Evolutionary conservation across 1,139 yeast genomes (phyloP).

Genomic region (Kluyveromyces sp.): DNA sequence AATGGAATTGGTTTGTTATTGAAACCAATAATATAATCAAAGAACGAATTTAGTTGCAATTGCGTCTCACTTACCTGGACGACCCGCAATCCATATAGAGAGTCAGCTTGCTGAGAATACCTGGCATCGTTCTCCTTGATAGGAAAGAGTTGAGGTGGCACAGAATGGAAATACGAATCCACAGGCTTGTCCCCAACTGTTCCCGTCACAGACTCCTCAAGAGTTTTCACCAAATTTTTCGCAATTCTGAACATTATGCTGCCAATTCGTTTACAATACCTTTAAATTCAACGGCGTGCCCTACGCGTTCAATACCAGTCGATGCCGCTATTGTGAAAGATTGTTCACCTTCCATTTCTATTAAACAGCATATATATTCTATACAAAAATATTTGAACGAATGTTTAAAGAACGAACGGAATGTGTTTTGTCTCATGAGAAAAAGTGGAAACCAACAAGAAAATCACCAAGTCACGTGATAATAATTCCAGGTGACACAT

Average conservation of each 20-base stretch:
- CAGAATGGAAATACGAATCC: slow-evolving; percentile 50
- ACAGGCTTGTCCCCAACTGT: slow-evolving; percentile 22
- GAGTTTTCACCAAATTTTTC: slow-evolving; percentile 66
- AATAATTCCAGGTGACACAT: too few relatives aligned
- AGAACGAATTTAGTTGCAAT: slow-evolving; percentile 68
- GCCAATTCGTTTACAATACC: neutral
- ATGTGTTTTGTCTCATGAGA: too few relatives aligned
- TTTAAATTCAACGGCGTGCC: neutral
- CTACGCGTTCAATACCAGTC: too few relatives aligned
- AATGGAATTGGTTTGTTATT: slow-evolving; percentile 69
- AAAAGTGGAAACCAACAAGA: too few relatives aligned
- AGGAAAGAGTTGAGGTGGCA: slow-evolving; percentile 27
- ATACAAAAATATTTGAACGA: too few relatives aligned
- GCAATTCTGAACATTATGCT: slow-evolving; percentile 67
- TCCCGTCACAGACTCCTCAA: slow-evolving; percentile 44
- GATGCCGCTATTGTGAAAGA: too few relatives aligned
- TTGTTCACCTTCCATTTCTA: too few relatives aligned
- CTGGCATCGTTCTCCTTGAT: slow-evolving; percentile 15
- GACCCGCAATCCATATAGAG: slow-evolving; percentile 48
- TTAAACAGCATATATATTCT: too few relatives aligned
- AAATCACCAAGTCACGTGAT: too few relatives aligned
- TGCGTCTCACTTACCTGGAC: slow-evolving; percentile 39
- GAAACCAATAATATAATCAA: slow-evolving; percentile 73
- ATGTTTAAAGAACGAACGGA: too few relatives aligned
- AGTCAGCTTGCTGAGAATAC: slow-evolving; percentile 12